A percentile compares a stretch with the other conserved stretches of the same genome.
These are phyloP conservation scores for Cenchrus americanus DNA, from an alignment of 176 grass and related monocot genomes.

Conservation along the genomic window DNA sequence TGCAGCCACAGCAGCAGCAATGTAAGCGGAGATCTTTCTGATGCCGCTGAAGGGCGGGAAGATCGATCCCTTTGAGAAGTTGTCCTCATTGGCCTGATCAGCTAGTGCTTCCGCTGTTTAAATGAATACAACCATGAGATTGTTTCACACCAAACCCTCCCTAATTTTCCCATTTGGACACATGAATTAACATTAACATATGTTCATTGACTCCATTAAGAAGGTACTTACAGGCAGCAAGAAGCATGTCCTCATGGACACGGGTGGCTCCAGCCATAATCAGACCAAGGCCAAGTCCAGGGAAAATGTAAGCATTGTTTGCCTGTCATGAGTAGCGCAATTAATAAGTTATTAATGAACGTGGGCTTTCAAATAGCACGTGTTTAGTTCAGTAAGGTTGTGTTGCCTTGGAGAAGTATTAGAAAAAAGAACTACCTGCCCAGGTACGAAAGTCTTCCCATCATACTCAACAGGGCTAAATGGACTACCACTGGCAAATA, in stretches of 20 bases:
- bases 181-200: neutral
- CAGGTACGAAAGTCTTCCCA: slow-evolving; percentile 71
- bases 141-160: neutral
- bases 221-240: slow-evolving; percentile 87
- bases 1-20: no score
- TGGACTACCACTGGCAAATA: slow-evolving; percentile 99
- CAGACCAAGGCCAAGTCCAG: slow-evolving; percentile 90
- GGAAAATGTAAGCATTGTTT: slow-evolving; percentile 99
- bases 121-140: neutral
- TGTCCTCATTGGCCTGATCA: slow-evolving; percentile 72
- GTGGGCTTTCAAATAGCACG: neutral
- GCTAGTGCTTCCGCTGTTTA: slow-evolving; percentile 85
- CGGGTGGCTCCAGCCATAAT: slow-evolving; percentile 86
- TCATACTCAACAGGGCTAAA: slow-evolving; percentile 86
- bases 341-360: slow-evolving; percentile 33
- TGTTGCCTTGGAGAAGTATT: neutral
- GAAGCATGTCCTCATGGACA: slow-evolving; percentile 96
- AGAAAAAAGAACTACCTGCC: slow-evolving; percentile 72
- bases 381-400: slow-evolving; percentile 3
- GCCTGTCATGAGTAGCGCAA: slow-evolving; percentile 49
- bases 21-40: slow-evolving; percentile 88
- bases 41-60: slow-evolving; percentile 89
- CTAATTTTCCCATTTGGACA: neutral
- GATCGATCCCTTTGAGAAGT: slow-evolving; percentile 74
- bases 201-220: neutral